Evolutionary conservation across 2,329 filamentous ascomycete species (phyloP).

Genomic region (Pseudogymnoascus sp.): DNA sequence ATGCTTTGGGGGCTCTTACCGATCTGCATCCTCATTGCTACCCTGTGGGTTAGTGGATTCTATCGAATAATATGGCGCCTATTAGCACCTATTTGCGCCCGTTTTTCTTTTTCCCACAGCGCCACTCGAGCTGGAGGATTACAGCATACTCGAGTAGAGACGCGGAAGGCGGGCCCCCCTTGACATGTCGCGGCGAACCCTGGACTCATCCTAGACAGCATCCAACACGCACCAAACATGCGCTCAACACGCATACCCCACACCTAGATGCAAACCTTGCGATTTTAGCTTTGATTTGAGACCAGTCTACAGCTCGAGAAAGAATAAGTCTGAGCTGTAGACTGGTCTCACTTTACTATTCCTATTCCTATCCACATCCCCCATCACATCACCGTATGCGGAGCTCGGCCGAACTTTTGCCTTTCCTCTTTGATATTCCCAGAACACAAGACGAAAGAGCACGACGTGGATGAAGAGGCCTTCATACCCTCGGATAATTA

Average conservation of each 20-base stretch:
- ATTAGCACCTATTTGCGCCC: not conserved
- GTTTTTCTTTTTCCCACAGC: not conserved
- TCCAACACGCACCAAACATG: not conserved
- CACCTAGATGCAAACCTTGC: not conserved
- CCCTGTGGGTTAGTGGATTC: not conserved
- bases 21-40: not conserved
- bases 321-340: not conserved
- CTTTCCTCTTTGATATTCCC: not conserved
- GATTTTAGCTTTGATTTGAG: not conserved
- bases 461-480: conserved; percentile 26
- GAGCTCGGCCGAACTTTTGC: not conserved
- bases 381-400: not conserved
- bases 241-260: not conserved
- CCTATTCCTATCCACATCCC: not conserved
- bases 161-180: too few relatives aligned
- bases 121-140: not conserved
- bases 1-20: not conserved
- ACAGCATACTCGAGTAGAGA: too few relatives aligned
- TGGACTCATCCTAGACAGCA: not conserved
- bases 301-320: not conserved
- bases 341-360: not conserved
- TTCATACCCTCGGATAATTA: conserved; percentile 30
- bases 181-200: too few relatives aligned
- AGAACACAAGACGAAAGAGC: not conserved
- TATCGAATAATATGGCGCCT: not conserved